Evolutionary conservation across 202 grass and related monocot species (phyloP), one percentile per base, ranked within the genome.

Genomic region (Schoenoplectus triqueter): DNA sequence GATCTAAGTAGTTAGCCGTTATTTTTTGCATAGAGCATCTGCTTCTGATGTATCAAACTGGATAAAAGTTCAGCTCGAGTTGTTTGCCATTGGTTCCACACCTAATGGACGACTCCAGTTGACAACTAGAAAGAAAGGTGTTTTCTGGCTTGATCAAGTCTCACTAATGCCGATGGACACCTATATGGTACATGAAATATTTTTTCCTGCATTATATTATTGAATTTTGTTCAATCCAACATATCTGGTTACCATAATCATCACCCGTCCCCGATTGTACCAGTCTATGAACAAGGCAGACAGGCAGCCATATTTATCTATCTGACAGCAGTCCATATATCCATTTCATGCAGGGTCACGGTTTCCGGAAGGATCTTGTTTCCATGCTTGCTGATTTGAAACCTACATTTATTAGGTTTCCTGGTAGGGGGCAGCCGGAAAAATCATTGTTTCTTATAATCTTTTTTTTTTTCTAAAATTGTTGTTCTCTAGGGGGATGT

Each of bases 91-190:
- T 72, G 86, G 88, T 78, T 90, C 90, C 50, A 92, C 88, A 59
- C 73, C 69, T 45, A 93, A 89, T 70, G 86, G 88, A 89, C 92
- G 89, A 84, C 81, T 98, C 80, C 92, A 95, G 76, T 81, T 98
- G 47, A 92, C 83, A 84, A 92, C 93, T 22, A 92, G 54, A 48
- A 93, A 89, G 73, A 92, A 78, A 50, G 91, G 89, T 11, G 73
- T 92, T 41, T 76, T 98, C 68, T 98, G 95, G 93, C 86, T 98
- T 14, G 93, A 95, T 80, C 91, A 95, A 87, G 87, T 98, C 61
- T 98, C 95, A 42, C 85, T 98, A 66, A 93, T 93, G 87, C 91
- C 92, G 15, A 47, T 73, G 2, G 93, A 93, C 55, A 93, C 92
- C 54, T 92, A 91, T 79, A 95, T 92, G 93, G 93, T 95, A 92